phyloP scores from a whole-genome alignment of 2,329 filamentous ascomycete species.

The Nemania sp. region DNA sequence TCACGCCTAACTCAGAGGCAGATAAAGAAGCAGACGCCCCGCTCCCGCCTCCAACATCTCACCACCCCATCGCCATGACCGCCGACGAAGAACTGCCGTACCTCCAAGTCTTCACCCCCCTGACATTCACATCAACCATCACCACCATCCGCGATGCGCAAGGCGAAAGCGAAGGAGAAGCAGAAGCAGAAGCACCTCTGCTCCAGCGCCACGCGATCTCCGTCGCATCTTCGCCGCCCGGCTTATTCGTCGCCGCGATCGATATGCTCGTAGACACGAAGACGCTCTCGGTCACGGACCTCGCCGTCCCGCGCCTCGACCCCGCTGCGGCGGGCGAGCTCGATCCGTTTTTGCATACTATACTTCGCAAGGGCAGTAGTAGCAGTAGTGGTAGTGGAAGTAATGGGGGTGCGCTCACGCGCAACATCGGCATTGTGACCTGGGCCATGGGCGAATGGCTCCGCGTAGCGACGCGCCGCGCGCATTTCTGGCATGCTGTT shows the following conservation, averaged over 20 bases:
- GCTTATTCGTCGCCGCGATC: constrained; percentile 61
- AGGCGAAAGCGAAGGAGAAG: constrained; percentile 26
- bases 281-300: constrained; percentile 52
- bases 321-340: constrained; percentile 63
- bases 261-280: constrained; percentile 62
- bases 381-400: too few species aligned
- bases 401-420: constrained; percentile 52
- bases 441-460: constrained; percentile 74
- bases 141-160: constrained; percentile 45
- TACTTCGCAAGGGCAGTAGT: constrained; percentile 44
- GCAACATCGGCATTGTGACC: constrained; percentile 62
- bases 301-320: constrained; percentile 60
- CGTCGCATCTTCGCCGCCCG: constrained; percentile 51
- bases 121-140: constrained; percentile 62
- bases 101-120: constrained; percentile 70
- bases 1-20: constrained; percentile 24
- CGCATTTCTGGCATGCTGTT: constrained; percentile 63
- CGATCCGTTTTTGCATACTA: constrained; percentile 52
- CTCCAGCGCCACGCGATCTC: constrained; percentile 61
- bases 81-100: constrained; percentile 69
- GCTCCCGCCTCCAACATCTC: constrained; percentile 56
- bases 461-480: constrained; percentile 61
- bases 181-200: constrained; percentile 36
- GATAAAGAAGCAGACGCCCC: constrained; percentile 36
- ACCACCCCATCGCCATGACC: constrained; percentile 65